phyloP scores from a whole-genome alignment of 108 stramenopile species.

The Conticribra weissflogii region DNA sequence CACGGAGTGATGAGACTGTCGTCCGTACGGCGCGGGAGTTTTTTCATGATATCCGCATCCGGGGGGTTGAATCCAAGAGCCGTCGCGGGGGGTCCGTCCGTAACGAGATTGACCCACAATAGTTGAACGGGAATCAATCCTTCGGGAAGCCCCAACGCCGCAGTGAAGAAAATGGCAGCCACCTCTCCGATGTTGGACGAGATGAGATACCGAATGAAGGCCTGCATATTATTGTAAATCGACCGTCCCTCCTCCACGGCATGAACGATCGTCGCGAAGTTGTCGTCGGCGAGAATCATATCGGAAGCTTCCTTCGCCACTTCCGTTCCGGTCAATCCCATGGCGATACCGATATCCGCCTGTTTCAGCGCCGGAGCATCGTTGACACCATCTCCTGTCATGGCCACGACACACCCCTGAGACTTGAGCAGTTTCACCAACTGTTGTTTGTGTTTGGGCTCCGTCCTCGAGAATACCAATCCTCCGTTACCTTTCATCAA shows the following conservation, averaged over 20 bases:
- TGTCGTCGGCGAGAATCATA: constrained; percentile 98
- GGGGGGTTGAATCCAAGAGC: constrained; percentile 98
- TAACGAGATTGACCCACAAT: constrained; percentile 99
- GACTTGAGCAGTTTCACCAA: constrained; percentile 79
- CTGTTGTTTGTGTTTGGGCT: constrained; percentile 86
- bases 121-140: constrained; percentile 98
- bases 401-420: constrained; percentile 78
- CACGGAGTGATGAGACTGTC: constrained; percentile 96
- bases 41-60: constrained; percentile 73
- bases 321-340: constrained; percentile 97
- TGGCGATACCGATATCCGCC: constrained; percentile 93
- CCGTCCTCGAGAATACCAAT: constrained; percentile 64
- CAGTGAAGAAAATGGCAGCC: constrained; percentile 94
- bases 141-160: constrained; percentile 91
- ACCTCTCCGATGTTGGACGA: constrained; percentile 98
- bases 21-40: constrained; percentile 84
- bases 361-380: constrained; percentile 95
- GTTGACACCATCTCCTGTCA: constrained; percentile 97
- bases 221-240: constrained; percentile 98
- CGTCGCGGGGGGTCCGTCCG: constrained; percentile 97
- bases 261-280: constrained; percentile 98
- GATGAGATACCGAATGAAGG: constrained; percentile 98
- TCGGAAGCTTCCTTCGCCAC: constrained; percentile 99
- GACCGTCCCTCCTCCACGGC: constrained; percentile 98
- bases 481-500: constrained; percentile 55